Percentiles rank a stretch among this genome's conserved stretches.
Conservation (phyloP, 306 rosid genomes). For the Oemleria cerasiformis region DNA sequence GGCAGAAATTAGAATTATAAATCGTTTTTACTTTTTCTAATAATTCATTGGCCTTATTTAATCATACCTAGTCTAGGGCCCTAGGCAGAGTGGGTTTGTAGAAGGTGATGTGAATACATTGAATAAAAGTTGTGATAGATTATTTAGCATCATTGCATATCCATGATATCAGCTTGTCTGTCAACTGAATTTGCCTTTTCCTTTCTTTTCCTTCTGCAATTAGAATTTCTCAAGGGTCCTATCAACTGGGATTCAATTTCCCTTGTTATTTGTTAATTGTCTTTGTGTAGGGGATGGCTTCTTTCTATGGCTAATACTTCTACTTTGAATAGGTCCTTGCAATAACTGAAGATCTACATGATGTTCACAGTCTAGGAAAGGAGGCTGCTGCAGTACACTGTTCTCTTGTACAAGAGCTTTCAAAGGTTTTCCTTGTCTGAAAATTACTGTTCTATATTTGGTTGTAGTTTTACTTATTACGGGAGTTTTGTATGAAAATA, state of each 20-base stretch:
- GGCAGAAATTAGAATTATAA: neutral
- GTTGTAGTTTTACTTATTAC: slow-evolving; percentile 1
- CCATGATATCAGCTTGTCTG: neutral
- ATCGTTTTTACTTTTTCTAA: neutral
- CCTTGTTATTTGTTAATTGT: neutral
- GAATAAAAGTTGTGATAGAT: neutral
- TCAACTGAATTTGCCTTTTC: neutral
- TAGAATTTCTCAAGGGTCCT: neutral
- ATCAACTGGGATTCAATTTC: neutral
- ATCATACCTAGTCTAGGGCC: neutral
- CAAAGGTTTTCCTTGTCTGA: slow-evolving; percentile 54
- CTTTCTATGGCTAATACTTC: slow-evolving; percentile 3
- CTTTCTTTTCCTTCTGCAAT: neutral
- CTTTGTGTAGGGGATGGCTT: neutral
- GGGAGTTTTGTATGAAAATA: neutral
- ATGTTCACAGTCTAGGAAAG: slow-evolving; percentile 85
- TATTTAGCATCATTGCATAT: neutral
- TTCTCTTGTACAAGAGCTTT: slow-evolving; percentile 79
- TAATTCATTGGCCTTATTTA: neutral
- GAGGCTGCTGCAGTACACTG: slow-evolving; percentile 80
- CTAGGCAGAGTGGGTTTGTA: neutral
- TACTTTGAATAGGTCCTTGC: slow-evolving; percentile 63
- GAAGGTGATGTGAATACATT: neutral
- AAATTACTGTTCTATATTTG: slow-evolving; percentile 8
- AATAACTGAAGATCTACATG: slow-evolving; percentile 88